Percentiles rank a stretch among this genome's conserved stretches.
Evolutionary conservation across 2,329 filamentous ascomycete genomes (phyloP).

Genomic region (Arthrobotrys entomopaga): DNA sequence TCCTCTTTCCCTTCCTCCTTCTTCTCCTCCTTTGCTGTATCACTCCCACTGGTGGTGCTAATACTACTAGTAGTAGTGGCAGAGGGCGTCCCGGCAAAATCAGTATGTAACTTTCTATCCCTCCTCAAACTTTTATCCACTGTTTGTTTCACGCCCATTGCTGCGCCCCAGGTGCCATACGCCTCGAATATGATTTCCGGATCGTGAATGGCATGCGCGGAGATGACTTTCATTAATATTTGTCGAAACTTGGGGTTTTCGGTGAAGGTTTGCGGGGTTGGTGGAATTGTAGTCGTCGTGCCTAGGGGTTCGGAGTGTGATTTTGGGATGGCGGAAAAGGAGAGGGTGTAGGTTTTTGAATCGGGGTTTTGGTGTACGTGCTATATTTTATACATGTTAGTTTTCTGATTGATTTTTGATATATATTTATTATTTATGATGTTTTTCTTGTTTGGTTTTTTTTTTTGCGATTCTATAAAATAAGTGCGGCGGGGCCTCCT

Average conservation of each 20-base stretch:
- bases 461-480: too few species aligned
- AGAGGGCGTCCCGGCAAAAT: constrained; percentile 18
- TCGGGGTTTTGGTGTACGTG: constrained; percentile 61
- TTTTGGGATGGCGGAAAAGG: constrained; percentile 71
- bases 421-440: too few species aligned
- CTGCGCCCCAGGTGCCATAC: constrained; percentile 71
- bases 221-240: constrained; percentile 70
- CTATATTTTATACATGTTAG: constrained; percentile 43
- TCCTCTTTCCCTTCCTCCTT: not conserved
- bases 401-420: not conserved
- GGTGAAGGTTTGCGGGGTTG: constrained; percentile 70
- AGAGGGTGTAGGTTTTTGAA: constrained; percentile 68
- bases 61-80: not conserved
- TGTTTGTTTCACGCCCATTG: constrained; percentile 58
- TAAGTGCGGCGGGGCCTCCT: too few species aligned
- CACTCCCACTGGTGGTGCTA: too few species aligned
- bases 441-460: too few species aligned
- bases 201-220: constrained; percentile 69
- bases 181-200: constrained; percentile 65
- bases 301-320: constrained; percentile 69
- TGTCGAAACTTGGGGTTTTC: constrained; percentile 71
- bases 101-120: constrained; percentile 34
- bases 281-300: constrained; percentile 69
- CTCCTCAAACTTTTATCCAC: constrained; percentile 54
- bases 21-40: too few species aligned